These are phyloP conservation scores for Testicularia cyperi DNA, from an alignment of 1,284 basidiomycete genomes.

Conservation along the genomic window DNA sequence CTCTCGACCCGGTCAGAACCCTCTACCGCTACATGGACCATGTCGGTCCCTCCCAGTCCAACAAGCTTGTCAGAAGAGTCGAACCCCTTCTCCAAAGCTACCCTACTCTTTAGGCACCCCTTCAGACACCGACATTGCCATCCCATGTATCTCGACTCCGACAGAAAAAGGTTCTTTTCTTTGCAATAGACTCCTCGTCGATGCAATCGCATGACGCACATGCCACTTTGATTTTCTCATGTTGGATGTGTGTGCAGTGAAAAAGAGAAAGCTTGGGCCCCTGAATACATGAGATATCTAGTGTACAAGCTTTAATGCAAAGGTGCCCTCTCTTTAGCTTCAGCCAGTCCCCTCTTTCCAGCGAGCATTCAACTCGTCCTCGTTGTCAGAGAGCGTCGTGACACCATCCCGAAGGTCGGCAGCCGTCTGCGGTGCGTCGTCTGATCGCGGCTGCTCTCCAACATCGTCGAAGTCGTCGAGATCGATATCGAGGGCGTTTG, in stretches of 20 bases:
- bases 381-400: conserved; percentile 16
- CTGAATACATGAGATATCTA: too few species aligned
- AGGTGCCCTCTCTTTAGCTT: too few species aligned
- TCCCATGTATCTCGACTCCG: too few species aligned
- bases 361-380: conserved; percentile 22
- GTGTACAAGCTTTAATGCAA: too few species aligned
- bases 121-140: too few species aligned
- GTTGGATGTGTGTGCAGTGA: too few species aligned
- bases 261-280: too few species aligned
- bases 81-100: conserved; percentile 22
- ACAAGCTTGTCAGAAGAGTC: conserved; percentile 6
- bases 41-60: conserved; percentile 1
- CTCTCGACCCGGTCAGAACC: conserved; percentile 1
- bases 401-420: neutral
- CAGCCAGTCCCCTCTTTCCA: conserved; percentile 44
- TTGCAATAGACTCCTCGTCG: too few species aligned
- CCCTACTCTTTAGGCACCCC: too few species aligned
- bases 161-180: too few species aligned
- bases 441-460: neutral
- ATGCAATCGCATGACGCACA: too few species aligned
- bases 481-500: conserved; percentile 26
- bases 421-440: neutral
- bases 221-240: too few species aligned
- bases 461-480: conserved; percentile 20
- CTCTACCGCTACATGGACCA: conserved; percentile 17